A percentile compares a stretch with the other conserved stretches of the same genome.
These are phyloP conservation scores for Canna indica DNA, from an alignment of 176 grass and related monocot species.

Conservation along the genomic window DNA sequence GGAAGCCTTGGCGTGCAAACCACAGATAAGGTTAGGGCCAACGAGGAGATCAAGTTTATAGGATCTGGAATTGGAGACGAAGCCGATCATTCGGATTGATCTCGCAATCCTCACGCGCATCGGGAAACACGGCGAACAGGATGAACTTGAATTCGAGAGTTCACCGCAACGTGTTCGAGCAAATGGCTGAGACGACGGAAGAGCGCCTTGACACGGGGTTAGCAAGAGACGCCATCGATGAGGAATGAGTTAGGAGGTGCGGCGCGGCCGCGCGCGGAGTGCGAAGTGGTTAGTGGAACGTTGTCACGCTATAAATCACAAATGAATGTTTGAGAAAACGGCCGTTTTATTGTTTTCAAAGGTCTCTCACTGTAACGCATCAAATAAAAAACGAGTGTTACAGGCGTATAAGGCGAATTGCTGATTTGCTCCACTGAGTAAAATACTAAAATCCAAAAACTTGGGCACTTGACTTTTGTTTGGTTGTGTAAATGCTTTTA, in stretches of 20 bases:
- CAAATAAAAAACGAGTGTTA: not conserved
- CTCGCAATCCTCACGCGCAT: not conserved
- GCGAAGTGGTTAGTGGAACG: too few relatives aligned
- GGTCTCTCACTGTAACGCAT: not conserved
- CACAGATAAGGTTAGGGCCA: not conserved
- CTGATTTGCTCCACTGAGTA: too few relatives aligned
- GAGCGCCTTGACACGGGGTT: too few relatives aligned
- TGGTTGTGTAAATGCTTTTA: too few relatives aligned
- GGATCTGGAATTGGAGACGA: not conserved
- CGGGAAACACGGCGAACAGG: not conserved
- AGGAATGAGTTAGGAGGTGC: not conserved
- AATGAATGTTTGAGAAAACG: not conserved
- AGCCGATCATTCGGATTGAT: not conserved
- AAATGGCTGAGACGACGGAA: too few relatives aligned
- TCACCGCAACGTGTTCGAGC: not conserved
- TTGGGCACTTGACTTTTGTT: too few relatives aligned
- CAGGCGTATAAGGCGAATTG: too few relatives aligned
- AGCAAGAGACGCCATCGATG: not conserved
- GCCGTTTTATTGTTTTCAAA: not conserved
- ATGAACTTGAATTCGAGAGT: not conserved
- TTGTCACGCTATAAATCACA: too few relatives aligned
- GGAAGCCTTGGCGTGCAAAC: not conserved
- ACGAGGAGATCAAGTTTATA: not conserved
- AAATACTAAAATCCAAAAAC: too few relatives aligned
- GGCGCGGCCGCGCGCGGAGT: too few relatives aligned